These are phyloP conservation scores for Malassezia globosa DNA, from an alignment of 1,284 basidiomycete species.

Conservation along the genomic window DNA sequence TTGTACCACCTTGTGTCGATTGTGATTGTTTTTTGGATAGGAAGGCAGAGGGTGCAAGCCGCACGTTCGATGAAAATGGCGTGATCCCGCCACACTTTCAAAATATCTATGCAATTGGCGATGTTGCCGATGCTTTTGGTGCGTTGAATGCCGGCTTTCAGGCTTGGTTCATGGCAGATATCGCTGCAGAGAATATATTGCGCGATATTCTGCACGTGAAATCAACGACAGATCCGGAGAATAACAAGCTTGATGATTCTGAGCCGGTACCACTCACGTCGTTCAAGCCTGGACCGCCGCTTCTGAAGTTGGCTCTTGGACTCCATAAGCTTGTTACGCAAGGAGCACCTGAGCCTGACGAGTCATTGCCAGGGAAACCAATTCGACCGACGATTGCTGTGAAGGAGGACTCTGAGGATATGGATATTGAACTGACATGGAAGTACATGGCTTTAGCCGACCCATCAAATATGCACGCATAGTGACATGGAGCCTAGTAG, in stretches of 20 bases:
- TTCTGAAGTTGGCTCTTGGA: constrained; percentile 40
- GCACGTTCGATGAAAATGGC: constrained; percentile 6
- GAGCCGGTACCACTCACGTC: constrained; percentile 17
- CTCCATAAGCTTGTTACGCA: constrained; percentile 39
- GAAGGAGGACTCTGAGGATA: constrained; percentile 30
- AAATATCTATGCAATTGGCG: constrained; percentile 44
- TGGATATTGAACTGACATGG: constrained; percentile 41
- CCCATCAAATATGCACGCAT: constrained; percentile 33
- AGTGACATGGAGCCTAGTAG: no score
- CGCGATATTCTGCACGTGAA: constrained; percentile 23
- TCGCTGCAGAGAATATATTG: constrained; percentile 41
- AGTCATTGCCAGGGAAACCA: constrained; percentile 9
- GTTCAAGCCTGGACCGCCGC: constrained; percentile 34
- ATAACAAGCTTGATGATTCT: not conserved
- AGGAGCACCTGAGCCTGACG: constrained; percentile 22
- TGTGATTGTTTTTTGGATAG: constrained; percentile 47
- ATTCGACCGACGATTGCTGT: constrained; percentile 10
- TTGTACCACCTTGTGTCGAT: constrained; percentile 37
- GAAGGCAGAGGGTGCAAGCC: constrained; percentile 21
- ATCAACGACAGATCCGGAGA: constrained; percentile 4
- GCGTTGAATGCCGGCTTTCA: constrained; percentile 46
- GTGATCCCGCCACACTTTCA: constrained; percentile 18
- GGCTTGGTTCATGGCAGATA: constrained; percentile 45
- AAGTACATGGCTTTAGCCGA: constrained; percentile 35
- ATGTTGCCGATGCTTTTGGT: constrained; percentile 44